Conservation (phyloP, 306 rosid species). For the Rosa lucieae region DNA sequence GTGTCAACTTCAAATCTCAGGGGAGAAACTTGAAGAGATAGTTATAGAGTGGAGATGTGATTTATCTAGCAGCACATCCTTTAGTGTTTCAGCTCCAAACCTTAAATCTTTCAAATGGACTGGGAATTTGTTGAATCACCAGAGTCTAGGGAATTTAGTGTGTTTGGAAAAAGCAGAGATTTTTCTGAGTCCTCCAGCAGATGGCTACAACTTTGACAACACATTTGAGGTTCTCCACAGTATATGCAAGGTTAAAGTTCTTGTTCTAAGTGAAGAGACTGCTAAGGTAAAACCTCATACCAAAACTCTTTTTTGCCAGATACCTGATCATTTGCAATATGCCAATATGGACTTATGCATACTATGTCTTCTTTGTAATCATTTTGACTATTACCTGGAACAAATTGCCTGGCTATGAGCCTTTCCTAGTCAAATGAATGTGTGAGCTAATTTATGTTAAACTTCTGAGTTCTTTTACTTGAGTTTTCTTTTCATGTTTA, state of each 20-base stretch:
- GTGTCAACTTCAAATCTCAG: conserved; percentile 2
- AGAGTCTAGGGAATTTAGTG: neutral
- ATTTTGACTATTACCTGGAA: neutral
- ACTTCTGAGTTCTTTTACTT: neutral
- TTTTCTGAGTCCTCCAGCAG: neutral
- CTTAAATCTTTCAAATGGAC: conserved; percentile 5
- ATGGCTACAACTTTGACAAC: neutral
- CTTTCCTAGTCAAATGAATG: neutral
- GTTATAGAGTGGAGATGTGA: conserved; percentile 7
- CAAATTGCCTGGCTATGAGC: neutral
- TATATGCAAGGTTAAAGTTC: conserved; percentile 2
- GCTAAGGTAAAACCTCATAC: neutral
- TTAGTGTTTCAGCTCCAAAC: conserved; percentile 12
- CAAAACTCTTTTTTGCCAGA: neutral
- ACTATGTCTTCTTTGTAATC: neutral
- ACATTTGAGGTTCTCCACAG: conserved; percentile 14
- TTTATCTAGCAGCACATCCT: neutral
- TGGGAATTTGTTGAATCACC: conserved; percentile 9
- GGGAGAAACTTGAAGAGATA: neutral
- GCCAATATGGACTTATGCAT: neutral
- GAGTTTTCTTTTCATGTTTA: neutral
- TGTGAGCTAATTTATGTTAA: neutral
- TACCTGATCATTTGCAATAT: neutral
- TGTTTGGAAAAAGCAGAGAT: conserved; percentile 6
- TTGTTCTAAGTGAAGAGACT: neutral